Conservation (phyloP, 2,329 filamentous ascomycete genomes). For the Colletotrichum shisoi region DNA sequence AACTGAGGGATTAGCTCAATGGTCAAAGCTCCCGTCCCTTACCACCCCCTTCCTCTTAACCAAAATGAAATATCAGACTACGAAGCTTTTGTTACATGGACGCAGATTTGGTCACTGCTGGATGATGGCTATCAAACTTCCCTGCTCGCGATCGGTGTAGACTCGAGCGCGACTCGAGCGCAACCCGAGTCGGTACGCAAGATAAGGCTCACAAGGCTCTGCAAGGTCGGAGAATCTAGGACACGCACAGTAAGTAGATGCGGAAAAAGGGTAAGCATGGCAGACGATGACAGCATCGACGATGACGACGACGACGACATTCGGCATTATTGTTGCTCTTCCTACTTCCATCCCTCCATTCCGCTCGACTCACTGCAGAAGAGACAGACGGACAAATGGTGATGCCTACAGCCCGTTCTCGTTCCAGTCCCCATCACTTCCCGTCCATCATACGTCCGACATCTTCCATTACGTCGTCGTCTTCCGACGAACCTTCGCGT, state of each 20-base stretch:
- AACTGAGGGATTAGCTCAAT: too few relatives aligned
- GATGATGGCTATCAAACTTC: neutral
- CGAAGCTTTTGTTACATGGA: neutral
- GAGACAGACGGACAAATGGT: too few relatives aligned
- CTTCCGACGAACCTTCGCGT: neutral
- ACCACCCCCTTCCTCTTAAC: neutral
- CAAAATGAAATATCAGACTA: neutral
- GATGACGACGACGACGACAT: neutral
- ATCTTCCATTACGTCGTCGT: neutral
- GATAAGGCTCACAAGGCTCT: neutral
- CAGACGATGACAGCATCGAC: too few relatives aligned
- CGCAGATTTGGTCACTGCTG: too few relatives aligned
- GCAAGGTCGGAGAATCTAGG: neutral
- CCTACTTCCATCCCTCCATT: too few relatives aligned
- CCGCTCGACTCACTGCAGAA: too few relatives aligned
- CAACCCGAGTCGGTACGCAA: neutral
- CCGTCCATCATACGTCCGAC: neutral
- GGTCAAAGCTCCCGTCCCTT: neutral
- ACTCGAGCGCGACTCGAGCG: neutral
- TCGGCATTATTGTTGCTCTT: neutral
- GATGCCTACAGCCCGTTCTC: neutral
- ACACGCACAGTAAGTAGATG: neutral
- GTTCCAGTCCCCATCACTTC: neutral
- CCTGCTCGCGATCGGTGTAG: too few relatives aligned
- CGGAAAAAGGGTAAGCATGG: neutral